Base-by-base conservation (phyloP, 1,284 basidiomycete species). In the Rhodotorula mucilaginosa region DNA sequence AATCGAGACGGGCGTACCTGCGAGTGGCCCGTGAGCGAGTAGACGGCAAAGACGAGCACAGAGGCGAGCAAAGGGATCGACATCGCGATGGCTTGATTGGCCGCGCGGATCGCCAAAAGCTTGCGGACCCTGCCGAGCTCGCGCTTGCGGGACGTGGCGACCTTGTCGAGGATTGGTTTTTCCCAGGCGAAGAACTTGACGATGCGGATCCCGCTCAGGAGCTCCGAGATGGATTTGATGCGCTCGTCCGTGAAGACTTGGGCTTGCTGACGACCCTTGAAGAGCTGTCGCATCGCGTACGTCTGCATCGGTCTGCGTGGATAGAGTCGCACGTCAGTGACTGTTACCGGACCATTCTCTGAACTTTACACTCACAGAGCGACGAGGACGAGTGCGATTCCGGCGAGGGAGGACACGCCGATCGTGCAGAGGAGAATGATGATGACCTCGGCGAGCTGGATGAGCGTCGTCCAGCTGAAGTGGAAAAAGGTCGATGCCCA, bases 241-340 rank as follows among this genome's bases (percentile, higher is more conserved):
- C 92, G 85, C 71, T 89, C 72, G 79, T 97, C 94, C 0, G 93
- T 97, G 90, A 90, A 97, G 7, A 82, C 80, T 91, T 97, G 95
- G 54, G 88, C 59, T 23, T 58, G 60, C 19, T 69, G 68, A 3
- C 75, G 64, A 4, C 64, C 58, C 8, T 51, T 44, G 51, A 68
- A 74, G 8, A 74, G 70, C 44, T 66, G n/a, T 21, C 49, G 49
- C 68, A 75, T 70, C 0, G 73, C 72, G 26, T 44, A 74, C 2
- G 71, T 70, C 31, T 76, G 73, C 4, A 74, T 10, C 3, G 74
- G 74, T 3, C 61, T 73, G 65, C 12, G 23, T 21, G 21, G 16
- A 26, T 26, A 1, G 34, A 56, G 13, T 54, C 15, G 58, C 31
- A 1, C 51, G 46, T 34, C 19, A 51, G 29, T 23, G 47, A 44